Evolutionary conservation across 768 basidiomycete genomes (phyloP).

Genomic region (Psilocybe sp.): DNA sequence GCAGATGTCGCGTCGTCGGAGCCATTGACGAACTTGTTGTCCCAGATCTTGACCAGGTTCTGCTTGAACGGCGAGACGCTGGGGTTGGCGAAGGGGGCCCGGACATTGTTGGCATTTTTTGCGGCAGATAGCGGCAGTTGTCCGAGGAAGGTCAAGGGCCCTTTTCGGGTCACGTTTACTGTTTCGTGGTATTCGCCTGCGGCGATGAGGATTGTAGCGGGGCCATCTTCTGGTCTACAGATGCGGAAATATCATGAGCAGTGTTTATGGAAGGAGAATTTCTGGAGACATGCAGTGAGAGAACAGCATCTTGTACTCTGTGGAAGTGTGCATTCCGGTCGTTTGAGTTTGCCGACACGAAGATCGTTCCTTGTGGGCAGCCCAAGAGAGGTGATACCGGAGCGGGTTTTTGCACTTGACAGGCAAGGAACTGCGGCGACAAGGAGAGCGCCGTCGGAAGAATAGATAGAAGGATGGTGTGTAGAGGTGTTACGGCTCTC

Average conservation of each 20-base stretch:
- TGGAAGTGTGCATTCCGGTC: conserved; percentile 45
- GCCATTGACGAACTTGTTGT: conserved; percentile 39
- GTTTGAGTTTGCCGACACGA: conserved; percentile 45
- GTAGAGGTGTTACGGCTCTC: neutral
- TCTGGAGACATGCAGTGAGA: conserved; percentile 45
- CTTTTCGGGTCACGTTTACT: conserved; percentile 52
- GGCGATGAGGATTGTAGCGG: conserved; percentile 51
- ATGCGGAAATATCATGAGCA: neutral
- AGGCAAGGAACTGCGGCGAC: conserved; percentile 44
- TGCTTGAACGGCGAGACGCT: conserved; percentile 34
- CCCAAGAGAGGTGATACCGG: conserved; percentile 42
- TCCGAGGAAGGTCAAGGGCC: conserved; percentile 56
- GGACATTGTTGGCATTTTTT: too few species aligned
- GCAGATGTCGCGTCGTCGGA: conserved; percentile 59
- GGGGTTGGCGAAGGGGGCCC: conserved; percentile 29
- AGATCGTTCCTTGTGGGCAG: conserved; percentile 59
- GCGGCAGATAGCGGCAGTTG: conserved; percentile 40
- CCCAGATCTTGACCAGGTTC: conserved; percentile 57
- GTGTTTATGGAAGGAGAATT: neutral
- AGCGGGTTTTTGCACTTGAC: conserved; percentile 49
- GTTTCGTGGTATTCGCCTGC: conserved; percentile 60
- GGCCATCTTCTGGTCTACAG: conserved; percentile 37
- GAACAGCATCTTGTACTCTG: conserved; percentile 53
- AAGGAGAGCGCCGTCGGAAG: conserved; percentile 22
- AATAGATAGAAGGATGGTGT: neutral